phyloP scores from a whole-genome alignment of 495 filamentous ascomycete genomes.

The Achaetomiella virescens region DNA sequence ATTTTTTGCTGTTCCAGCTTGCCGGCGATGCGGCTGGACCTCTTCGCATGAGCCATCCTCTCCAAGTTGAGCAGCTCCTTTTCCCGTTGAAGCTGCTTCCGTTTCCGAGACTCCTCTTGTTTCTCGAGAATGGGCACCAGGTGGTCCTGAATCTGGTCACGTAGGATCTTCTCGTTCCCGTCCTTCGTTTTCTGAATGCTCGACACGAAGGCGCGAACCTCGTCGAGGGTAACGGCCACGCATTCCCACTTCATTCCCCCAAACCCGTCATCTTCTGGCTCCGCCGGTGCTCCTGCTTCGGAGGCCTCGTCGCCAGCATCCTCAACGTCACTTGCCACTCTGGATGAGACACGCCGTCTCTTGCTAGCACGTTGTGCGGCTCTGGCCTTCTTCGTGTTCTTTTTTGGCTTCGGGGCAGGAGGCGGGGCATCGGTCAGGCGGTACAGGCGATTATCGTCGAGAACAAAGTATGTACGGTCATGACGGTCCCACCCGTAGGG shows the following conservation, averaged over 20 bases:
- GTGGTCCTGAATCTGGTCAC: conserved; percentile 61
- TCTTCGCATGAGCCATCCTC: conserved; percentile 85
- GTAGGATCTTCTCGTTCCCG: conserved; percentile 71
- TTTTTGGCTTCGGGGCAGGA: conserved; percentile 60
- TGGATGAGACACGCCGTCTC: conserved; percentile 58
- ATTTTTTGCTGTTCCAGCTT: conserved; percentile 72
- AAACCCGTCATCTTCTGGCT: conserved; percentile 54
- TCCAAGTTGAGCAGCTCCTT: conserved; percentile 75
- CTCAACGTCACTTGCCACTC: conserved; percentile 47
- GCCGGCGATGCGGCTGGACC: conserved; percentile 78
- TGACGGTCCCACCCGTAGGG: conserved; percentile 82
- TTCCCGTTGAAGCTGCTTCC: conserved; percentile 62
- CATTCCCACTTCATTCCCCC: conserved; percentile 85
- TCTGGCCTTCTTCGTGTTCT: conserved; percentile 68
- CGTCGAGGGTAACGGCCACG: conserved; percentile 68
- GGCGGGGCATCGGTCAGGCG: conserved; percentile 66
- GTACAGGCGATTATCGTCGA: conserved; percentile 93
- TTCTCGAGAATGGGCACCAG: conserved; percentile 79
- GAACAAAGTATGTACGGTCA: conserved; percentile 78
- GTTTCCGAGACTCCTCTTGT: conserved; percentile 66
- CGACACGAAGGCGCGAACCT: conserved; percentile 68
- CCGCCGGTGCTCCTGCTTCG: conserved; percentile 28
- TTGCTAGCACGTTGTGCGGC: conserved; percentile 64
- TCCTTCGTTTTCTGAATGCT: conserved; percentile 68
- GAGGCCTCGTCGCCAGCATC: conserved; percentile 45